Conservation (phyloP, 805 yeast species). For the Starmerella bombicola region DNA sequence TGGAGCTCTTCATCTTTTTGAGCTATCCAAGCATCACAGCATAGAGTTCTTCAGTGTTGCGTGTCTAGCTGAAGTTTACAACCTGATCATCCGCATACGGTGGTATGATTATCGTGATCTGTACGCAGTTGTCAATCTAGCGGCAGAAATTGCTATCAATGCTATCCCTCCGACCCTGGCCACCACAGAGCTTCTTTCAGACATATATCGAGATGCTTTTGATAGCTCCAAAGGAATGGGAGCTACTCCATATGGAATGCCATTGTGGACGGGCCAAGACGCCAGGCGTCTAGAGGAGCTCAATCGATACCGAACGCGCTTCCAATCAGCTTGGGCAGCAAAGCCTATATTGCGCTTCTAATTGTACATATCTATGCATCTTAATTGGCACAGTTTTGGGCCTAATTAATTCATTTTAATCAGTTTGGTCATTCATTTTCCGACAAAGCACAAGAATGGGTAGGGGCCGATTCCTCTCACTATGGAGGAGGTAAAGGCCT, state of each 20-base stretch:
- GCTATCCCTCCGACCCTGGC: slow-evolving; percentile 31
- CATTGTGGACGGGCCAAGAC: slow-evolving; percentile 26
- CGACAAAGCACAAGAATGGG: not conserved
- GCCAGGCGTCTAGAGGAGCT: slow-evolving; percentile 21
- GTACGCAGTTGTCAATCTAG: slow-evolving; percentile 27
- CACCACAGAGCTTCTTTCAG: slow-evolving; percentile 27
- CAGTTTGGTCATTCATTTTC: no score
- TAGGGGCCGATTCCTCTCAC: not conserved
- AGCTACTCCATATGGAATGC: slow-evolving; percentile 19
- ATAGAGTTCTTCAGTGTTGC: slow-evolving; percentile 31
- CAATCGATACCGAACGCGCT: slow-evolving; percentile 21
- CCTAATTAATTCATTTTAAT: no score
- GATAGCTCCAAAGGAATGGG: slow-evolving; percentile 23
- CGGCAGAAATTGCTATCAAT: slow-evolving; percentile 34
- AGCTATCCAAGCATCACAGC: slow-evolving; percentile 27
- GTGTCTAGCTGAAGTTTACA: slow-evolving; percentile 33
- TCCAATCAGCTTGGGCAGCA: slow-evolving; percentile 17
- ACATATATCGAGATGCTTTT: slow-evolving; percentile 22
- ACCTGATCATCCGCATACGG: slow-evolving; percentile 28
- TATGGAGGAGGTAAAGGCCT: slow-evolving; percentile 15
- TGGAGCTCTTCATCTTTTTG: slow-evolving; percentile 32
- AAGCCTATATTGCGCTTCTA: slow-evolving; percentile 12
- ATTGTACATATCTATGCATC: slow-evolving; percentile 8
- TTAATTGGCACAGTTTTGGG: no score
- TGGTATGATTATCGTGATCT: slow-evolving; percentile 34